A percentile compares a stretch with the other conserved stretches of the same genome.
Evolutionary conservation across 192 early-diverging fungal genomes (phyloP).

Genomic region (Backusella westeae): DNA sequence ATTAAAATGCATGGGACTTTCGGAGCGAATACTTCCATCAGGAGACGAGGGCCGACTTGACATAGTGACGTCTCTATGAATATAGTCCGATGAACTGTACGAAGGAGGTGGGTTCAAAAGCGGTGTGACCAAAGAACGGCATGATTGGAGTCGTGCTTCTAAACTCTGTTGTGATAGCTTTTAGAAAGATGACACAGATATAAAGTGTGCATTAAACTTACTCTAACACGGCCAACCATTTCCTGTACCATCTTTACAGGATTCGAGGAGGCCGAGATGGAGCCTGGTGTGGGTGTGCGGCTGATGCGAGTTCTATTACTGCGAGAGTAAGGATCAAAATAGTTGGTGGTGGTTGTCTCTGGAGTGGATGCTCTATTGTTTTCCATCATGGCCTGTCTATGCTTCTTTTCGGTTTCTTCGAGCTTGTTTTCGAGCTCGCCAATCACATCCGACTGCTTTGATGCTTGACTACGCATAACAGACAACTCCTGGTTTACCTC

Average conservation of each 20-base stretch:
- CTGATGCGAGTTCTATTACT: constrained; percentile 22
- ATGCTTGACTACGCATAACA: constrained; percentile 45
- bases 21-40: constrained; percentile 18
- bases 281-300: constrained; percentile 11
- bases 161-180: constrained; percentile 44
- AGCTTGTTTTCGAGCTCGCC: constrained; percentile 32
- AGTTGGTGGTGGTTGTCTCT: constrained; percentile 1
- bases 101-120: constrained; percentile 56
- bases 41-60: constrained; percentile 18
- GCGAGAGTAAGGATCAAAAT: constrained; percentile 28
- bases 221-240: constrained; percentile 76
- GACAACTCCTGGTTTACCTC: constrained; percentile 54
- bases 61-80: constrained; percentile 16
- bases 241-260: constrained; percentile 70
- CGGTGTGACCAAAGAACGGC: constrained; percentile 73
- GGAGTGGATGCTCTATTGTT: constrained; percentile 25
- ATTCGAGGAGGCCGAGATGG: constrained; percentile 41
- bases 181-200: not conserved
- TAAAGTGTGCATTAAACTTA: constrained; percentile 16
- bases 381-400: constrained; percentile 18
- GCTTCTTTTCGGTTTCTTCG: constrained; percentile 20
- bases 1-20: constrained; percentile 24
- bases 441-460: constrained; percentile 14
- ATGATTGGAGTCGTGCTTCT: constrained; percentile 70
- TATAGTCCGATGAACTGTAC: constrained; percentile 27